These are phyloP conservation scores for Ustilago cynodontis DNA, from an alignment of 1,284 basidiomycete species.

Conservation along the genomic window DNA sequence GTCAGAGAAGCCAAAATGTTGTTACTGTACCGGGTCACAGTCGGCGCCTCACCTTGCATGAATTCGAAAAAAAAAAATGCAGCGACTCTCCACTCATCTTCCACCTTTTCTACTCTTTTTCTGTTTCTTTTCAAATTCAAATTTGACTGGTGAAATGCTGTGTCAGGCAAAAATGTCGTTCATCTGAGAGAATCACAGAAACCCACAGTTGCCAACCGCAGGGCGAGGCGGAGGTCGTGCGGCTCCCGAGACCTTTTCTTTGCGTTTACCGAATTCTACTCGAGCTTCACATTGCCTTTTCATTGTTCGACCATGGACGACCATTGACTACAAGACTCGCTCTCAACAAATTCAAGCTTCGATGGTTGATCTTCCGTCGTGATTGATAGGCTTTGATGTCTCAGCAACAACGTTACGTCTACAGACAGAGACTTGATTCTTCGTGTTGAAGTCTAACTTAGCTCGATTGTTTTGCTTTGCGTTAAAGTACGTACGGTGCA, in stretches of 20 bases:
- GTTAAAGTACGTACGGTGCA: too few relatives aligned
- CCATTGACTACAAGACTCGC: too few relatives aligned
- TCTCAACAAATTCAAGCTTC: too few relatives aligned
- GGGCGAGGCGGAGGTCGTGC: constrained; percentile 1
- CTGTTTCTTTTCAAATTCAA: constrained; percentile 13
- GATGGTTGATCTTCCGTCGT: too few relatives aligned
- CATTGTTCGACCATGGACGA: too few relatives aligned
- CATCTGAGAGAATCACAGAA: too few relatives aligned
- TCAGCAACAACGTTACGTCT: too few relatives aligned
- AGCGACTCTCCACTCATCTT: not conserved
- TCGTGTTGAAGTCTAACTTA: not conserved
- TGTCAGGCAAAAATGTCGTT: not conserved
- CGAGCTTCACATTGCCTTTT: not conserved
- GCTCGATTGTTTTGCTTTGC: too few relatives aligned
- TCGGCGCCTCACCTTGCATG: constrained; percentile 6
- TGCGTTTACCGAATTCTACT: not conserved
- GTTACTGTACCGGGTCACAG: not conserved
- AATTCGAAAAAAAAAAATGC: constrained; percentile 15
- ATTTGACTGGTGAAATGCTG: not conserved
- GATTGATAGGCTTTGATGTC: too few relatives aligned
- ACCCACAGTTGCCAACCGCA: constrained; percentile 5
- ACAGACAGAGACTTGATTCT: not conserved
- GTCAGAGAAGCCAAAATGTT: not conserved
- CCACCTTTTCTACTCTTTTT: not conserved
- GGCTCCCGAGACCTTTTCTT: constrained; percentile 4